A percentile compares a stretch with the other conserved stretches of the same genome.
Conservation (phyloP, 495 filamentous ascomycete genomes). For the Xylaria curta region DNA sequence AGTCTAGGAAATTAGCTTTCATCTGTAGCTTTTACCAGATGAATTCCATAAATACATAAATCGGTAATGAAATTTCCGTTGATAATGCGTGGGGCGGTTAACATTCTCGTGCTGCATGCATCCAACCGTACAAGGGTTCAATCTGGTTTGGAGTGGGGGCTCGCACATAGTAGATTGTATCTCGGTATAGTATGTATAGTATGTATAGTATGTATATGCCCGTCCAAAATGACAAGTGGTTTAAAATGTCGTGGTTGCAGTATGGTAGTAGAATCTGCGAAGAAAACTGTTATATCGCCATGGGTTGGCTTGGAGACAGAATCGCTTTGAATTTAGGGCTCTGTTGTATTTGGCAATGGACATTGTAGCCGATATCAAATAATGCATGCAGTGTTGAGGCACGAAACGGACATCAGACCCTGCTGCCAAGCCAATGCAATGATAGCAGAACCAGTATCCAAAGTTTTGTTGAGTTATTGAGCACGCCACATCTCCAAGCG, state of each 20-base stretch:
- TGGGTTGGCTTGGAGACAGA: neutral
- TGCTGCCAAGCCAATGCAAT: neutral
- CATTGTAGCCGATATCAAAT: too few species aligned
- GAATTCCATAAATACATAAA: neutral
- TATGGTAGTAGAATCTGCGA: neutral
- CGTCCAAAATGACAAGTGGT: neutral
- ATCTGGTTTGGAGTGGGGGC: neutral
- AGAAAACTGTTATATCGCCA: neutral
- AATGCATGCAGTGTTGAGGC: neutral
- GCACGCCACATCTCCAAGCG: neutral
- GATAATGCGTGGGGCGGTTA: neutral
- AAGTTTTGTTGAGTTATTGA: neutral
- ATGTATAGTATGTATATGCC: neutral
- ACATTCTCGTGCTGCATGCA: neutral
- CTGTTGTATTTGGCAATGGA: too few species aligned
- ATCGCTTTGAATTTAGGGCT: neutral
- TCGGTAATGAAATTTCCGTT: neutral
- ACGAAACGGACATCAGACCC: neutral
- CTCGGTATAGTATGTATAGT: neutral
- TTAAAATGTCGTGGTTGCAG: neutral
- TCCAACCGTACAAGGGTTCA: neutral
- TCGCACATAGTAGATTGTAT: neutral
- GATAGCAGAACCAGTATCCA: neutral
- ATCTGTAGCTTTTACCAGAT: neutral
- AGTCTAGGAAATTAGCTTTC: neutral